Evolutionary conservation across 169 alveolate genomes (phyloP).

Genomic region (Plasmodium sp.): DNA sequence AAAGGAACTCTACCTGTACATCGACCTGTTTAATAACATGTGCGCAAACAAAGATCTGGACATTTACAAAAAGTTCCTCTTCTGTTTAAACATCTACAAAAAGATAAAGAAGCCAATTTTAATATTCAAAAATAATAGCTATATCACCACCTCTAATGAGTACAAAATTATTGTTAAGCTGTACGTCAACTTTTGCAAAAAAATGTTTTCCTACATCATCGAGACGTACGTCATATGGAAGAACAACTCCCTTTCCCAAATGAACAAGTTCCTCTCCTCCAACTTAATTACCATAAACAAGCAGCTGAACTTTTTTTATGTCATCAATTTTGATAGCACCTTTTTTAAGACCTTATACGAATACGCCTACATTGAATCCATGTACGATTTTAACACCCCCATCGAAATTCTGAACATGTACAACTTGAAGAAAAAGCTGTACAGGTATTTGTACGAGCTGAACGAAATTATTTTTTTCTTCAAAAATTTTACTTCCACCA

Average conservation of each 20-base stretch:
- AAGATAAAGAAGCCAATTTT: slow-evolving; percentile 61
- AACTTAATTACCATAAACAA: slow-evolving; percentile 62
- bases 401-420: slow-evolving; percentile 66
- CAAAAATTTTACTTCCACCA: slow-evolving; percentile 45
- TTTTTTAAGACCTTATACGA: slow-evolving; percentile 67
- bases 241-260: slow-evolving; percentile 56
- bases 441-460: slow-evolving; percentile 59
- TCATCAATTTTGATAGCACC: slow-evolving; percentile 51
- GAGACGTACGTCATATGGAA: slow-evolving; percentile 52
- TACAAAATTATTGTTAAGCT: slow-evolving; percentile 64
- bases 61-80: slow-evolving; percentile 41
- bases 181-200: slow-evolving; percentile 68
- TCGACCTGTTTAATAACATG: slow-evolving; percentile 54
- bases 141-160: slow-evolving; percentile 68
- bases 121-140: slow-evolving; percentile 59
- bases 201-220: slow-evolving; percentile 55
- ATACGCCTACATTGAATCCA: slow-evolving; percentile 58
- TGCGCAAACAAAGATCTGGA: slow-evolving; percentile 19
- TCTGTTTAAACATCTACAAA: slow-evolving; percentile 59
- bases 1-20: slow-evolving; percentile 41
- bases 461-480: slow-evolving; percentile 47
- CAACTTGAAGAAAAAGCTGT: slow-evolving; percentile 44
- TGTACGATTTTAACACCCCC: slow-evolving; percentile 45
- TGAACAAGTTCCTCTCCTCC: slow-evolving; percentile 59
- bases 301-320: slow-evolving; percentile 60